Base-by-base conservation (phyloP, 164 flowering plant species). In the Macadamia integrifolia region DNA sequence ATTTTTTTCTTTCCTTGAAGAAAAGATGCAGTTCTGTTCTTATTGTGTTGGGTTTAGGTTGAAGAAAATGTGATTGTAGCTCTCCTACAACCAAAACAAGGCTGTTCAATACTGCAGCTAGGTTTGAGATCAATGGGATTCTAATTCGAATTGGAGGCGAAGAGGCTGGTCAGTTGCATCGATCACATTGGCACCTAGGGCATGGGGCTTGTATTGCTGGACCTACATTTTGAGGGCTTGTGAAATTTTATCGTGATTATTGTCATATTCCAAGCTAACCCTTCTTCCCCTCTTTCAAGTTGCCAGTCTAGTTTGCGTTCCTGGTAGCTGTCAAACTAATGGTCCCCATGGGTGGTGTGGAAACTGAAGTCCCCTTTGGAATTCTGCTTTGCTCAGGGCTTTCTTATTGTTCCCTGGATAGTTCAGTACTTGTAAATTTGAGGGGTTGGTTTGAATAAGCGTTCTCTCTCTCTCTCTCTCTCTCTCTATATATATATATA, bases 61-160 rank as follows among this genome's bases (percentile, higher is more conserved):
- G 74, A 72, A 79, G 77, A 74, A 66, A 66, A 75, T 73, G 79
- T 76, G 81, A 76, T 84, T 80, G 85, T 85, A 83, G 92, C 80
- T 76, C 84, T 83, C 81, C 84, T 80, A 71, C 84, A 78, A 70
- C 75, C 66, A 62, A 74, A 74, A 74, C 67, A 78, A 60, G 77
- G 77, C 75, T 79, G 82, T 78, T 75, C 73, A 65, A 75, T 80
- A 68, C 75, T 81, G 80, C 76, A 76, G 57, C 79, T 79, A 72
- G 86, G 78, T 76, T 79, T 66, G 77, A 71, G 75, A 62, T 78
- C 49, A 78, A 72, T 78, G 77, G 77, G 73, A 71, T 60, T 52
- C 68, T 76, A 69, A 48, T 61, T 59, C 29, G 28, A 69, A 58
- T 69, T 42, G 42, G 56, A 43, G 60, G 40, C 32, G 64, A 64